Base-by-base conservation (phyloP, 805 yeast species). In the Barnettozyma sp. region DNA sequence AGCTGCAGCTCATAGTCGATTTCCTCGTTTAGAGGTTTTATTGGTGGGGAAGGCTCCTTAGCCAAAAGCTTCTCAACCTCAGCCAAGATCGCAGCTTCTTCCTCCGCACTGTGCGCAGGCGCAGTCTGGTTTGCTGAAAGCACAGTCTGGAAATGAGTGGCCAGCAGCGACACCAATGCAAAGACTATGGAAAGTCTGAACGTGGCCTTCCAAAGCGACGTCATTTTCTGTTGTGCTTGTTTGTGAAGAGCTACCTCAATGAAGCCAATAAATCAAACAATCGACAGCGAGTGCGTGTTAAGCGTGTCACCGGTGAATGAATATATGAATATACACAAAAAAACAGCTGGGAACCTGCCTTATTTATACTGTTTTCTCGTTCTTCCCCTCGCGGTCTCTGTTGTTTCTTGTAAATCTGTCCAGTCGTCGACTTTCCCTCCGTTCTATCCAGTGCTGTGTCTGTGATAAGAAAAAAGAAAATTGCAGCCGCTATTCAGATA, bases 21-120 rank as follows among this genome's bases (percentile, higher is more conserved):
- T 20, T 26, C 19, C 15, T 23, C 14, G 6, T 18, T 14, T 9
- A 20, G 10, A 7, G 40, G 36, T 15, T 24, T 24, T 17, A 37
- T 11, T 25, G 40, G 31, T 10, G 36, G 34, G 12, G 17, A 13
- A 11, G 36, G 40, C 10, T n/a, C 6, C 20, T 21, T 23, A 5
- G 24, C 26, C 6, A 32, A 29, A 10, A 36, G 24, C 6, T 26
- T 15, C 14, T 36, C 22, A 6, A 36, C 40, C 24, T 36, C 23
- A 13, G 20, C 18, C 13, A 16, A n/a, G 9, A n/a, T n/a, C 27
- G 14, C 13, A 8, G 27, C 8, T 12, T 12, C 7, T 7, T 7
- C 7, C 14, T 25, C 14, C 8, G 14, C 13, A n/a, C n/a, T n/a
- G n/a, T n/a, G n/a, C n/a, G n/a, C n/a, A n/a, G n/a, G n/a, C n/a